A percentile compares a stretch with the other conserved stretches of the same genome.
Evolutionary conservation across 345 rosid species (phyloP).

Genomic region (Viola odorata): DNA sequence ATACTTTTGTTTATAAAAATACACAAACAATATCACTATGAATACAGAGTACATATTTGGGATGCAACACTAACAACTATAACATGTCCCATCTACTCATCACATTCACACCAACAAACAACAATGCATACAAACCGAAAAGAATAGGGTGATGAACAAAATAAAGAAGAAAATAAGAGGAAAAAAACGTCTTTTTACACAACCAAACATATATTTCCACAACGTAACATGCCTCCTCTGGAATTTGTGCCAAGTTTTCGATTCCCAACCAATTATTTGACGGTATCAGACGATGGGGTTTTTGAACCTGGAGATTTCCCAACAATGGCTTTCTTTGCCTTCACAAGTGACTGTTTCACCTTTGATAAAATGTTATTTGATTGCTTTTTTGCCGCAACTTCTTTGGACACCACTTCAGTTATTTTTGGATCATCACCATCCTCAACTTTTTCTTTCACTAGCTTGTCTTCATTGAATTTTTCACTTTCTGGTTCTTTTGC

Average conservation of each 20-base stretch:
- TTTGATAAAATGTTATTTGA: constrained; percentile 62
- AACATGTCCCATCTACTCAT: background rate
- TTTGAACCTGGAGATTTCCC: constrained; percentile 78
- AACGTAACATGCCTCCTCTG: constrained; percentile 1
- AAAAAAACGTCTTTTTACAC: background rate
- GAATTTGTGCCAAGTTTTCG: background rate
- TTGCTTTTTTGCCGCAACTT: constrained; percentile 45
- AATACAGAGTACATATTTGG: background rate
- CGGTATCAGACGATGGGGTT: constrained; percentile 36
- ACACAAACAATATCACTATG: no score
- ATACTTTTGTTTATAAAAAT: no score
- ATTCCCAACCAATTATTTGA: constrained; percentile 26
- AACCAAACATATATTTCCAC: constrained; percentile 2
- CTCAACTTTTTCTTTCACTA: constrained; percentile 6
- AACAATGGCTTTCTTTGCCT: constrained; percentile 71
- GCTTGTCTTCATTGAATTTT: constrained; percentile 1
- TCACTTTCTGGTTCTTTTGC: constrained; percentile 6
- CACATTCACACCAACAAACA: constrained; percentile 5
- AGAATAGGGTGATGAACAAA: background rate
- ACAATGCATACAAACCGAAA: constrained; percentile 5
- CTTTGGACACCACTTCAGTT: constrained; percentile 36
- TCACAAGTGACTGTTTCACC: constrained; percentile 71
- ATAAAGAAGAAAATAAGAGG: background rate
- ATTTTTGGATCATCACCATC: constrained; percentile 32
- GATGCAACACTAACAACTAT: background rate